Evolutionary conservation across 192 early-diverging fungal species (phyloP), one percentile per base, ranked within the genome.

Genomic region (Cladochytrium replicatum): DNA sequence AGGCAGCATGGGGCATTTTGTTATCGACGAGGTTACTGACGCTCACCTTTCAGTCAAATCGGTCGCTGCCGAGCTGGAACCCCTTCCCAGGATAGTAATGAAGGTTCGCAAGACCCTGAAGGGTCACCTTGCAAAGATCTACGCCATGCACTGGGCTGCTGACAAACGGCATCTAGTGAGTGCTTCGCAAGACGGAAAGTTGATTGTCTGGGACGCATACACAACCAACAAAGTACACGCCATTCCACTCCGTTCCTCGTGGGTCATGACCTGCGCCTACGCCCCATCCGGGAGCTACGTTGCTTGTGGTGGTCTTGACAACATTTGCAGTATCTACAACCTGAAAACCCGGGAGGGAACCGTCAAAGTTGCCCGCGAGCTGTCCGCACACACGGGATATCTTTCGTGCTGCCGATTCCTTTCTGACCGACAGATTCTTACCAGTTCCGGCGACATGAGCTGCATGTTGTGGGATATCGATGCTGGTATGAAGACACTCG

Each of bases 391-490:
- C 63, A 91, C 94, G 4, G 94, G 96, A 9, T 99, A 97, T 62
- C 74, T 99, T 15, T 90, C 86, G 40, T 95, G 93, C 80, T 99
- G 96, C 75, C 72, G 96, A 26, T 99, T 97, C 64, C 74, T 97
- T 48, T 83, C 82, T 29, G 96, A 99, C 68, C 74, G 93, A 17
- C 93, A 93, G 61, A 96, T 99, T 43, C 63, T 99, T 48, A 95
- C 96, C 0, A 72, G 79, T 7, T 94, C 90, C 42, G 96, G 96
- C 28, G 96, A 99, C 65, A 97, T 96, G 93, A 87, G 84, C 48
- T 96, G 93, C 68, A 97, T 99, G 86, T 81, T 99, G 29, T 99
- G 96, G 96, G 96, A 99, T 72, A 90, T 99, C 55, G 96, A 97
- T 68, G 92, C 96, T 1, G 96, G 96, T 32, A 80, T 95, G 61